phyloP scores from a whole-genome alignment of 805 yeast genomes.

The Blastobotrys peoriensis region DNA sequence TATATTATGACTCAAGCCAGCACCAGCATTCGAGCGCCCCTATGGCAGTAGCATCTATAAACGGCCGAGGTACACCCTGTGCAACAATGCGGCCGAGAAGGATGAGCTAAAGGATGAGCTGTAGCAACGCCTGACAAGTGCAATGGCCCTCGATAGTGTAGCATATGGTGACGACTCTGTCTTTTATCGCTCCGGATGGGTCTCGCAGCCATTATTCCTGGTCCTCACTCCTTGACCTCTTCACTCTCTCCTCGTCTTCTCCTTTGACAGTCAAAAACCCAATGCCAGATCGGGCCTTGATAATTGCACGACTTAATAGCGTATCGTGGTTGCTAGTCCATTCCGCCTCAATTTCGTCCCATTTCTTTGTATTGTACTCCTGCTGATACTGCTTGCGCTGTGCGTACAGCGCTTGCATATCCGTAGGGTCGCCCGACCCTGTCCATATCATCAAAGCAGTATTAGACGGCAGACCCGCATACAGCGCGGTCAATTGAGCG shows the following conservation, averaged over 20 bases:
- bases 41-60: no score
- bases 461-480: slow-evolving; percentile 48
- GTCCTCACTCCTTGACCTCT: slow-evolving; percentile 4
- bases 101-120: no score
- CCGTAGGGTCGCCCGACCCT: slow-evolving; percentile 56
- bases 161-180: no score
- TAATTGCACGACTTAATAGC: slow-evolving; percentile 42
- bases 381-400: slow-evolving; percentile 39
- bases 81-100: no score
- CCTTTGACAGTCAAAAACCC: slow-evolving; percentile 47
- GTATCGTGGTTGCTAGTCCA: slow-evolving; percentile 50
- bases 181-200: no score
- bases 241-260: slow-evolving; percentile 4
- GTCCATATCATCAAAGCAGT: slow-evolving; percentile 57
- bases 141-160: no score
- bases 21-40: no score
- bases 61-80: no score
- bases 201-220: no score
- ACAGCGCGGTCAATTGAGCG: slow-evolving; percentile 42
- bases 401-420: slow-evolving; percentile 38
- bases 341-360: slow-evolving; percentile 38
- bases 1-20: no score
- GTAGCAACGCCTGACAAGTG: no score
- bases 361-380: slow-evolving; percentile 38
- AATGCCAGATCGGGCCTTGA: slow-evolving; percentile 54